These are phyloP conservation scores for Pyrenophora seminiperda DNA, from an alignment of 2,329 filamentous ascomycete species.

Conservation along the genomic window DNA sequence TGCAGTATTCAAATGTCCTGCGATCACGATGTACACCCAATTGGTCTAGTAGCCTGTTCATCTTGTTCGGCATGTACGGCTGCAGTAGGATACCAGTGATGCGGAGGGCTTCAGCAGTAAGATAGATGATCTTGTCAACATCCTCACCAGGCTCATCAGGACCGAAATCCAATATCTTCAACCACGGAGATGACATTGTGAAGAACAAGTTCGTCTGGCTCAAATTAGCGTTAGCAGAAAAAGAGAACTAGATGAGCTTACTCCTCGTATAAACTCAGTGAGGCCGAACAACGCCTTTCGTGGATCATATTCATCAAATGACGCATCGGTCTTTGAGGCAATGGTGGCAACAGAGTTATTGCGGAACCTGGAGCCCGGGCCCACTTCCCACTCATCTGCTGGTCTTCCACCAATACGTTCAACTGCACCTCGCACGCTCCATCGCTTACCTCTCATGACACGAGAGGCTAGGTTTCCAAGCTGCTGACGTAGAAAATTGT, in stretches of 20 bases:
- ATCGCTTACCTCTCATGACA: constrained; percentile 69
- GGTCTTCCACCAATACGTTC: constrained; percentile 38
- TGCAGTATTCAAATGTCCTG: constrained; percentile 67
- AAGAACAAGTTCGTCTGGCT: constrained; percentile 70
- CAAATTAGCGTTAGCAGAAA: constrained; percentile 1
- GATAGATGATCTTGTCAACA: constrained; percentile 63
- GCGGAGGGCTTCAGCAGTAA: constrained; percentile 75
- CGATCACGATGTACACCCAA: constrained; percentile 70
- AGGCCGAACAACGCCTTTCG: constrained; percentile 34
- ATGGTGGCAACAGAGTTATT: constrained; percentile 47
- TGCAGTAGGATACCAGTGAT: constrained; percentile 84
- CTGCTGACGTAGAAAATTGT: constrained; percentile 75
- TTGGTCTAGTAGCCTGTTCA: constrained; percentile 72
- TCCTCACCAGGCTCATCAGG: constrained; percentile 39
- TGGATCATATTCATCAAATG: constrained; percentile 37
- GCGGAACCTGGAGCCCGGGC: constrained; percentile 37
- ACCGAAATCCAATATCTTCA: constrained; percentile 50
- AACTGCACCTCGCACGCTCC: constrained; percentile 69
- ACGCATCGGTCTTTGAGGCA: constrained; percentile 26
- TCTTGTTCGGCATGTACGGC: constrained; percentile 86
- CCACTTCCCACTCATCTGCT: constrained; percentile 36
- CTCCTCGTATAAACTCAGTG: constrained; percentile 35
- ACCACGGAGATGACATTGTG: constrained; percentile 71
- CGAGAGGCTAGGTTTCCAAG: constrained; percentile 81
- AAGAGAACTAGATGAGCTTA: constrained; percentile 18